Evolutionary conservation across 2,329 filamentous ascomycete genomes (phyloP).

Genomic region (Penicillium vulpinum): DNA sequence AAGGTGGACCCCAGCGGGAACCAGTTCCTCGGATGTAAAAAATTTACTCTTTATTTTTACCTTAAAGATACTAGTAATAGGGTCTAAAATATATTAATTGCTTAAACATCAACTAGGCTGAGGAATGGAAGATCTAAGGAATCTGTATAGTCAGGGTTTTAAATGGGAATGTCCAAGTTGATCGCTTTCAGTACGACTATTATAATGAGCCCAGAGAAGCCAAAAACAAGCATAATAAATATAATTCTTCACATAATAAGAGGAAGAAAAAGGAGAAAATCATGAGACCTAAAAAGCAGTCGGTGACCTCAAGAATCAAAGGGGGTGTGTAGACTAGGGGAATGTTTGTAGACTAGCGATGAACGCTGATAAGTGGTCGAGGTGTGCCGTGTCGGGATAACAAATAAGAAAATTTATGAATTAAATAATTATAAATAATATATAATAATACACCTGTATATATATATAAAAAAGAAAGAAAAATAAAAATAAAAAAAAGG

Average conservation of each 20-base stretch:
- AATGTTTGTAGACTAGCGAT: slow-evolving; percentile 21
- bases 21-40: slow-evolving; percentile 37
- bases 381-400: slow-evolving; percentile 23
- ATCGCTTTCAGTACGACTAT: neutral
- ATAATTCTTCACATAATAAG: neutral
- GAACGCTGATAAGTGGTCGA: slow-evolving; percentile 17
- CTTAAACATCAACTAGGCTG: slow-evolving; percentile 14
- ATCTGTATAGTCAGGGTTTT: slow-evolving; percentile 2
- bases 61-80: too few relatives aligned
- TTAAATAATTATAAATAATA: neutral
- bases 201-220: neutral
- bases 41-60: slow-evolving; percentile 8
- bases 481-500: slow-evolving; percentile 13
- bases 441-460: too few relatives aligned
- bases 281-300: slow-evolving; percentile 27
- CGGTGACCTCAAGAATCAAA: slow-evolving; percentile 21
- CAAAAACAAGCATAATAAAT: neutral
- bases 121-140: slow-evolving; percentile 29
- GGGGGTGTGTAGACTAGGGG: slow-evolving; percentile 13
- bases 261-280: slow-evolving; percentile 12
- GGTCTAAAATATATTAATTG: slow-evolving; percentile 13
- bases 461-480: neutral
- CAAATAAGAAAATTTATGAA: slow-evolving; percentile 1
- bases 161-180: slow-evolving; percentile 10
- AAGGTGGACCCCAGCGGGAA: slow-evolving; percentile 27